Conservation (phyloP, 2,329 filamentous ascomycete genomes). For the Sordariomycetes sp. region DNA sequence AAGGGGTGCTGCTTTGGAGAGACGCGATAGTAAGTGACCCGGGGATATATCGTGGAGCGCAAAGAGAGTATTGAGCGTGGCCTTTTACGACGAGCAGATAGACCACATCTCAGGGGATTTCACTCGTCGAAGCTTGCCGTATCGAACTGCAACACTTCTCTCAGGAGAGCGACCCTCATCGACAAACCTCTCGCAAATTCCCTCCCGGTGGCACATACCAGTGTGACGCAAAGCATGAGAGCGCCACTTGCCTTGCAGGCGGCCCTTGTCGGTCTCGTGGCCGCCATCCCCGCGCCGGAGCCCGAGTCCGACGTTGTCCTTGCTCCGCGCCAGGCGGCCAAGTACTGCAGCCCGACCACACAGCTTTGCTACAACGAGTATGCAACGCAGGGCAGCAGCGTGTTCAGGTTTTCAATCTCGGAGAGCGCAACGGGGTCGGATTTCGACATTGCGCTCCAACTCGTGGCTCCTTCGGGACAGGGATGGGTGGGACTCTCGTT, state of each 20-base stretch:
- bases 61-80: background rate
- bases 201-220: background rate
- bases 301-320: background rate
- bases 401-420: conserved; percentile 9
- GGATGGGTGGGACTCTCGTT: conserved; percentile 12
- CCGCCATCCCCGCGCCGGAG: background rate
- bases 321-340: background rate
- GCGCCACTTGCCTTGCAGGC: background rate
- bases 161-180: background rate
- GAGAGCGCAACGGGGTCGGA: conserved; percentile 1
- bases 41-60: background rate
- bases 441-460: conserved; percentile 12
- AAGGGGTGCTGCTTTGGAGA: background rate
- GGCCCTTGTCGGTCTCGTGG: background rate
- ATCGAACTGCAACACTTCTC: background rate
- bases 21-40: background rate
- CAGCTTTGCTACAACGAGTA: conserved; percentile 6
- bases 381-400: background rate
- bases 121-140: background rate
- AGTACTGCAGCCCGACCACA: conserved; percentile 4
- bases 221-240: background rate
- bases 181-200: background rate
- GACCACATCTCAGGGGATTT: background rate
- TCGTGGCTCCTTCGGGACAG: conserved; percentile 8
- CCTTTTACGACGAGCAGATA: background rate